Percentiles rank a stretch among this genome's conserved stretches.
These are phyloP conservation scores for Xylariaceae sp. DNA, from an alignment of 2,329 filamentous ascomycete species.

Conservation along the genomic window DNA sequence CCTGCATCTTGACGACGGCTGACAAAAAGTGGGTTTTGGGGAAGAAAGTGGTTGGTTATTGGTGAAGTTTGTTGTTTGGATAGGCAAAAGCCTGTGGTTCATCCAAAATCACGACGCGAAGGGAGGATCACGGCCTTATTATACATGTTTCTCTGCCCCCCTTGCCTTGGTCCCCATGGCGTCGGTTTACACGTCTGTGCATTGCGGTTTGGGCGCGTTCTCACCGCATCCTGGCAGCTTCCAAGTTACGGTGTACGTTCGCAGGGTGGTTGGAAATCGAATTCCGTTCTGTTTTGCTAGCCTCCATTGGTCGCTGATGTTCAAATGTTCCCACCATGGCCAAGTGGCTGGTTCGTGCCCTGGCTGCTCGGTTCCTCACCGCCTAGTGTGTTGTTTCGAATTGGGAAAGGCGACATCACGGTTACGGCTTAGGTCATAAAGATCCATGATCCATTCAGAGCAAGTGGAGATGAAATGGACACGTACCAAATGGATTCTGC, in stretches of 20 bases:
- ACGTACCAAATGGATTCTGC: slow-evolving; percentile 6
- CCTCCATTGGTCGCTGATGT: slow-evolving; percentile 11
- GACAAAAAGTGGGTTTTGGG: neutral
- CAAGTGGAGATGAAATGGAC: slow-evolving; percentile 9
- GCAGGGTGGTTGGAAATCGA: slow-evolving; percentile 14
- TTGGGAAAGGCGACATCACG: slow-evolving; percentile 18
- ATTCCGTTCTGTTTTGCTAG: neutral
- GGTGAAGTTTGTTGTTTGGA: slow-evolving; percentile 8
- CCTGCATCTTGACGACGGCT: slow-evolving; percentile 25
- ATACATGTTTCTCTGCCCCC: slow-evolving; percentile 18
- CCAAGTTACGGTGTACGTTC: slow-evolving; percentile 9
- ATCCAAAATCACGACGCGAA: slow-evolving; percentile 8
- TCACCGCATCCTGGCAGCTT: slow-evolving; percentile 8
- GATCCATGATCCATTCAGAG: slow-evolving; percentile 11
- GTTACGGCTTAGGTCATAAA: slow-evolving; percentile 9
- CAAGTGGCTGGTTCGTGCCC: slow-evolving; percentile 15
- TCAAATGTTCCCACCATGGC: slow-evolving; percentile 8
- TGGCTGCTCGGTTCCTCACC: slow-evolving; percentile 18
- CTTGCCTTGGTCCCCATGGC: slow-evolving; percentile 11
- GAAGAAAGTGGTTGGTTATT: slow-evolving; percentile 8
- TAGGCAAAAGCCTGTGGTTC: slow-evolving; percentile 19
- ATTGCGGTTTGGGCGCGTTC: neutral
- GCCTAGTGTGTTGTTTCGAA: slow-evolving; percentile 15
- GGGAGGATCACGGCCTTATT: slow-evolving; percentile 19
- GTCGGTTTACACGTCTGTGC: slow-evolving; percentile 8